phyloP scores from a whole-genome alignment of 1,284 basidiomycete genomes.

The Puccinia hordei region DNA sequence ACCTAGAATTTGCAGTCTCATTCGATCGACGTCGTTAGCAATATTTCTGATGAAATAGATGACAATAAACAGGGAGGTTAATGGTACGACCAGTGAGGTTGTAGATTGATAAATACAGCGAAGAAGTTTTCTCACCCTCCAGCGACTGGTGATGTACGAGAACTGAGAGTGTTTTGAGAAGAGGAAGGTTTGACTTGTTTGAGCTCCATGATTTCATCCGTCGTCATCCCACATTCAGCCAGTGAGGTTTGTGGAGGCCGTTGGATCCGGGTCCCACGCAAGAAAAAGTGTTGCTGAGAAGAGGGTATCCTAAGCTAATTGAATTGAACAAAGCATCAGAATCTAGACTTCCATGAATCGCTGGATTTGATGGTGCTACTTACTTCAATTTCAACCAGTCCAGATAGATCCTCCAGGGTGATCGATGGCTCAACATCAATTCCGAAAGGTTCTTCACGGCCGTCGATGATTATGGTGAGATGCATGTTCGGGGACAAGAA shows the following conservation, averaged over 20 bases:
- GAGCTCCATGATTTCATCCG: constrained; percentile 47
- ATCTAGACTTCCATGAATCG: neutral
- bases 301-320: constrained; percentile 40
- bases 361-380: neutral
- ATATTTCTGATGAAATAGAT: constrained; percentile 32
- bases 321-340: neutral
- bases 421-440: constrained; percentile 38
- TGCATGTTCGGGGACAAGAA: constrained; percentile 17
- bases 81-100: neutral
- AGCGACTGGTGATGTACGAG: constrained; percentile 24
- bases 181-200: constrained; percentile 28
- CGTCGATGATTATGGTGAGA: constrained; percentile 42
- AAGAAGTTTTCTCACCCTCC: constrained; percentile 25
- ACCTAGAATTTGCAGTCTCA: constrained; percentile 81
- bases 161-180: neutral
- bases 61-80: neutral
- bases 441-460: constrained; percentile 40
- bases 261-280: constrained; percentile 21
- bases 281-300: constrained; percentile 32
- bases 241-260: constrained; percentile 17
- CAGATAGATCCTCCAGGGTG: constrained; percentile 33
- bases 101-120: neutral
- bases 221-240: constrained; percentile 31
- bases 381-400: constrained; percentile 40
- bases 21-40: constrained; percentile 75